A percentile compares a stretch with the other conserved stretches of the same genome.
These are phyloP conservation scores for Wickerhamiella cacticola DNA, from an alignment of 805 yeast genomes.

Conservation along the genomic window DNA sequence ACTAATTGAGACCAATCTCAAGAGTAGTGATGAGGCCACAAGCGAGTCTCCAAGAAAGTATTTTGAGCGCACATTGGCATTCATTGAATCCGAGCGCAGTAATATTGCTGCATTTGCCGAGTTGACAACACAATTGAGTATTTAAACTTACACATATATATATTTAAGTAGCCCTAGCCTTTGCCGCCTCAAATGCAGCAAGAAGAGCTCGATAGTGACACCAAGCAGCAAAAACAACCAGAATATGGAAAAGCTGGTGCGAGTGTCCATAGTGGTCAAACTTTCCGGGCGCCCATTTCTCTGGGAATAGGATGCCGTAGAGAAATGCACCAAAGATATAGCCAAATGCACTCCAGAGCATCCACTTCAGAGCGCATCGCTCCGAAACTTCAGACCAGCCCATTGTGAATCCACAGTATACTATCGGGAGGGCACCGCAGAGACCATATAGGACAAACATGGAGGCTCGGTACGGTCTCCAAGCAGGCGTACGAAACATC, in stretches of 20 bases:
- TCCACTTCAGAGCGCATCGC: conserved; percentile 49
- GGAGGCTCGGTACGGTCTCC: conserved; percentile 64
- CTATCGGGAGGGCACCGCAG: conserved; percentile 60
- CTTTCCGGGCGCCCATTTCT: conserved; percentile 47
- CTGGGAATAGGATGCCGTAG: conserved; percentile 73
- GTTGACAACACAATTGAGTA: conserved; percentile 10
- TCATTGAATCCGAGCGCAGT: conserved; percentile 54
- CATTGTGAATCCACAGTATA: conserved; percentile 38
- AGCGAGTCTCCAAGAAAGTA: conserved; percentile 38
- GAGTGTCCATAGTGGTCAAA: conserved; percentile 69
- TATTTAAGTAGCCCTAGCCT: conserved; percentile 4
- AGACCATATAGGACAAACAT: conserved; percentile 75
- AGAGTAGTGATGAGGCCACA: conserved; percentile 25
- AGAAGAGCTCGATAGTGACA: conserved; percentile 59
- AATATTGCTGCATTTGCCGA: conserved; percentile 44
- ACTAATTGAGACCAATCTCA: conserved; percentile 40
- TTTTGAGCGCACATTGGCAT: conserved; percentile 61
- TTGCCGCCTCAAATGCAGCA: conserved; percentile 36
- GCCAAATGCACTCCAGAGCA: conserved; percentile 56
- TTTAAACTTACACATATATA: not conserved
- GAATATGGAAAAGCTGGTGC: conserved; percentile 71
- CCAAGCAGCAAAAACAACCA: conserved; percentile 64
- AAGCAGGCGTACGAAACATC: conserved; percentile 52
- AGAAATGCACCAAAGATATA: conserved; percentile 70
- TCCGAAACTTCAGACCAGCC: conserved; percentile 40